A percentile compares a stretch with the other conserved stretches of the same genome.
phyloP scores from a whole-genome alignment of 2,329 filamentous ascomycete genomes.

The Biscogniauxia marginata region DNA sequence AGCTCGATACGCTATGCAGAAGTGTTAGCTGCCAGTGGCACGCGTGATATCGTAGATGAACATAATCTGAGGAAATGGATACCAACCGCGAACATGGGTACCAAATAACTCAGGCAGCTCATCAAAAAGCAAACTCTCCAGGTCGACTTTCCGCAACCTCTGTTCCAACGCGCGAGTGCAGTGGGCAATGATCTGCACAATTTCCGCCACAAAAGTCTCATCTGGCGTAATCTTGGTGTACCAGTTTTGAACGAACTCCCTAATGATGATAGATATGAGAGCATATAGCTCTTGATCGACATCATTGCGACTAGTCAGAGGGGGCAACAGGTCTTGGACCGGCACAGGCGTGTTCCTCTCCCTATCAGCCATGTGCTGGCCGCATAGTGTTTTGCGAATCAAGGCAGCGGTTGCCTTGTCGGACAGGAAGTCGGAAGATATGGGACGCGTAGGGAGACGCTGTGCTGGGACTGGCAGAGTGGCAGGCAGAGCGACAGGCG shows the following conservation, averaged over 20 bases:
- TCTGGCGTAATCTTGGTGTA: conserved; percentile 91
- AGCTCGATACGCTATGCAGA: conserved; percentile 65
- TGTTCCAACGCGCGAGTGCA: conserved; percentile 87
- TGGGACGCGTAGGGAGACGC: conserved; percentile 31
- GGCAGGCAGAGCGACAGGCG: too few species aligned
- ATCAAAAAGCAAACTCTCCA: conserved; percentile 80
- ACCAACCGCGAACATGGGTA: conserved; percentile 73
- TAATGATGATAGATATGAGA: conserved; percentile 82
- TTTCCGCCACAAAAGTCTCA: conserved; percentile 80
- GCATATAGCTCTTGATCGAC: conserved; percentile 93
- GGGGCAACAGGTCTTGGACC: conserved; percentile 81
- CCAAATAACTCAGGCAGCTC: conserved; percentile 82
- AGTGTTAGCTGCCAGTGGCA: conserved; percentile 6
- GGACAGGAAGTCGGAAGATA: conserved; percentile 55
- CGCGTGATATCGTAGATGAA: neutral
- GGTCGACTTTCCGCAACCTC: conserved; percentile 75
- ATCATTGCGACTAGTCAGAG: conserved; percentile 90
- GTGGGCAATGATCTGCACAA: conserved; percentile 88
- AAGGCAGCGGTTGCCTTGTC: conserved; percentile 78
- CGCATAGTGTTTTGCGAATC: conserved; percentile 80
- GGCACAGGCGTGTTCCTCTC: conserved; percentile 52
- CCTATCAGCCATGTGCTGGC: conserved; percentile 63
- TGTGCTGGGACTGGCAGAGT: conserved; percentile 32
- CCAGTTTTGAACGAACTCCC: conserved; percentile 90
- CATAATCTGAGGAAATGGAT: conserved; percentile 7